A percentile compares a stretch with the other conserved stretches of the same genome.
These are phyloP conservation scores for Talaromyces sp. DNA, from an alignment of 2,329 filamentous ascomycete species.

Conservation along the genomic window DNA sequence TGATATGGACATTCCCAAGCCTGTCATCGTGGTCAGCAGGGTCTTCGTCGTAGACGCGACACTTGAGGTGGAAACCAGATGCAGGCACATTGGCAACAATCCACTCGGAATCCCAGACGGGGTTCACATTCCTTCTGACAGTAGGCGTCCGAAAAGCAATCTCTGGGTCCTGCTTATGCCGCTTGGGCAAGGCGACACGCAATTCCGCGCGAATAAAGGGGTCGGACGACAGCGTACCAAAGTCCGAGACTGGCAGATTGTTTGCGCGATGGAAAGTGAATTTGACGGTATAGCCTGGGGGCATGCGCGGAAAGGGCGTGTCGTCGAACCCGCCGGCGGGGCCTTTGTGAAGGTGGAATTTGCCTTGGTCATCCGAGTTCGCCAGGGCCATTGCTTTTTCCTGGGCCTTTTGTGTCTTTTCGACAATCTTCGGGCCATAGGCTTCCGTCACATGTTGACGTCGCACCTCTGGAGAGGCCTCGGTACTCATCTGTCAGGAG, in stretches of 20 bases:
- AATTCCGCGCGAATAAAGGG: slow-evolving; percentile 78
- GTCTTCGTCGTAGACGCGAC: slow-evolving; percentile 86
- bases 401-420: slow-evolving; percentile 32
- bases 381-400: slow-evolving; percentile 24
- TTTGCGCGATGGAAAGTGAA: slow-evolving; percentile 77
- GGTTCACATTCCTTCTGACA: slow-evolving; percentile 64
- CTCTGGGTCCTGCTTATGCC: slow-evolving; percentile 81
- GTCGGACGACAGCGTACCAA: slow-evolving; percentile 72
- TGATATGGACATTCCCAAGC: slow-evolving; percentile 76
- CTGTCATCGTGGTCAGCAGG: slow-evolving; percentile 78
- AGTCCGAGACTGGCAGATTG: slow-evolving; percentile 78
- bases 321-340: slow-evolving; percentile 74
- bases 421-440: slow-evolving; percentile 33
- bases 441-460: slow-evolving; percentile 24
- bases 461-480: slow-evolving; percentile 14
- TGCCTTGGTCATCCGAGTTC: slow-evolving; percentile 9
- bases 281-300: slow-evolving; percentile 75
- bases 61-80: slow-evolving; percentile 77
- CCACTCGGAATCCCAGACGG: slow-evolving; percentile 81
- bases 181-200: slow-evolving; percentile 60
- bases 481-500: neutral
- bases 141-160: slow-evolving; percentile 72
- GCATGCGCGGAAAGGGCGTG: slow-evolving; percentile 69
- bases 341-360: slow-evolving; percentile 16
- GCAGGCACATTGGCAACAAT: slow-evolving; percentile 79